Evolutionary conservation across 352 stramenopile species (phyloP).

Genomic region (Globisporangium spinosum): DNA sequence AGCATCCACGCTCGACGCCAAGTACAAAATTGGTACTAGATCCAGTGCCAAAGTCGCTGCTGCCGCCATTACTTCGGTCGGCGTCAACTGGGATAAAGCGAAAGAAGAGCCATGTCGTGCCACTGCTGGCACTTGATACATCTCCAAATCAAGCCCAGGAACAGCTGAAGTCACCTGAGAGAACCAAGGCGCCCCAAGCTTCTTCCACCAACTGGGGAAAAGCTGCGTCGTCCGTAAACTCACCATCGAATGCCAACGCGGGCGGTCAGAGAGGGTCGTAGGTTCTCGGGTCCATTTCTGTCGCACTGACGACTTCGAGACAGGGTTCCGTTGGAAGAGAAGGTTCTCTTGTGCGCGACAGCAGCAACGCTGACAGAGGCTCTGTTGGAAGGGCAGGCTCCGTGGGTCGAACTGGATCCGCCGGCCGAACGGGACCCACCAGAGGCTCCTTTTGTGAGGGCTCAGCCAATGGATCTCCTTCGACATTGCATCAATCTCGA

Average conservation of each 20-base stretch:
- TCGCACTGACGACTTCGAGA: slow-evolving; percentile 5
- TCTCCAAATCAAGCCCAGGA: slow-evolving; percentile 3
- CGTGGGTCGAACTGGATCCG: not conserved
- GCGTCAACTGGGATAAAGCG: not conserved
- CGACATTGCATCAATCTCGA: slow-evolving; percentile 17
- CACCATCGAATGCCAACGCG: not conserved
- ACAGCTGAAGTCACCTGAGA: not conserved
- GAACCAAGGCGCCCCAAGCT: not conserved
- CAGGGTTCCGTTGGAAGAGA: not conserved
- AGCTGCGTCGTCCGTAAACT: not conserved
- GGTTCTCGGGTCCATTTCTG: slow-evolving; percentile 7
- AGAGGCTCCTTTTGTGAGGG: slow-evolving; percentile 6
- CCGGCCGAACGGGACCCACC: not conserved
- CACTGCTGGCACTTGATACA: not conserved
- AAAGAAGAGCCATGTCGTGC: slow-evolving; percentile 14
- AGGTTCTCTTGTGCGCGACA: not conserved
- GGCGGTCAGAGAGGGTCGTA: not conserved
- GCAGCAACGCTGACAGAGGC: not conserved
- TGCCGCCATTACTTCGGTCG: slow-evolving; percentile 1
- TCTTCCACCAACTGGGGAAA: not conserved
- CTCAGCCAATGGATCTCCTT: not conserved
- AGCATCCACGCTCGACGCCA: not conserved
- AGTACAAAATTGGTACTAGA: not conserved
- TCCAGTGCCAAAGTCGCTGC: not conserved
- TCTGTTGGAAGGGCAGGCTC: not conserved